phyloP scores from a whole-genome alignment of 2,329 filamentous ascomycete species.

The Trichophaea hybrida region DNA sequence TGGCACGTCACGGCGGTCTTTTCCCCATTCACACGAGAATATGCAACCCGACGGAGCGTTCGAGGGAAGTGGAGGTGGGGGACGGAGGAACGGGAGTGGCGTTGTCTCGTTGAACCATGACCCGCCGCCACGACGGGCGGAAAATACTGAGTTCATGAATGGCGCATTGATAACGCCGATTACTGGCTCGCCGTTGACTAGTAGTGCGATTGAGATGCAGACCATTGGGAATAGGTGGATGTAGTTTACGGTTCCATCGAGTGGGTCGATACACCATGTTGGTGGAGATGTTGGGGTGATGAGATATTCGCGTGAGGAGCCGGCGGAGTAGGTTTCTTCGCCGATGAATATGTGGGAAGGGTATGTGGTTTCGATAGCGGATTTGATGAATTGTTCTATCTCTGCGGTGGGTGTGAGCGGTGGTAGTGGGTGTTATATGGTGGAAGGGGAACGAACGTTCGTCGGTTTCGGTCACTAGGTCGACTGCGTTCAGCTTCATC shows the following conservation, averaged over 20 bases:
- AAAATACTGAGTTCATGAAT: conserved; percentile 54
- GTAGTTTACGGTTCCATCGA: conserved; percentile 65
- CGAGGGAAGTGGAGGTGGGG: conserved; percentile 47
- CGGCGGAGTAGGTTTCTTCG: conserved; percentile 61
- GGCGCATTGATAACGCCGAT: conserved; percentile 62
- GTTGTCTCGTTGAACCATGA: conserved; percentile 55
- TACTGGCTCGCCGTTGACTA: conserved; percentile 44
- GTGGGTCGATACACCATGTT: conserved; percentile 64
- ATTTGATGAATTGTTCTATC: conserved; percentile 56
- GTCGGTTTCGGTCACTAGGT: conserved; percentile 64
- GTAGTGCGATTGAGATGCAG: conserved; percentile 61
- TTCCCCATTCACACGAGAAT: conserved; percentile 67
- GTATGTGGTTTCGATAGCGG: conserved; percentile 44
- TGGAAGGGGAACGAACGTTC: conserved; percentile 39
- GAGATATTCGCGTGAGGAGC: conserved; percentile 52
- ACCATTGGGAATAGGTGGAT: conserved; percentile 71
- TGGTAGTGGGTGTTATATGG: neutral
- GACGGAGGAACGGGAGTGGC: conserved; percentile 48
- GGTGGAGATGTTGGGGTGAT: conserved; percentile 41
- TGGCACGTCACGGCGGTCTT: conserved; percentile 51
- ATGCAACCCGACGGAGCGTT: conserved; percentile 52
- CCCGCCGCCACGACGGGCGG: conserved; percentile 49
- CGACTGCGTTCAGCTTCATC: conserved; percentile 63
- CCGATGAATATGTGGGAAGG: conserved; percentile 54
- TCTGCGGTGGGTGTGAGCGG: conserved; percentile 35